Conservation (phyloP, 2,329 filamentous ascomycete species). For the Triangularia verruculosa region DNA sequence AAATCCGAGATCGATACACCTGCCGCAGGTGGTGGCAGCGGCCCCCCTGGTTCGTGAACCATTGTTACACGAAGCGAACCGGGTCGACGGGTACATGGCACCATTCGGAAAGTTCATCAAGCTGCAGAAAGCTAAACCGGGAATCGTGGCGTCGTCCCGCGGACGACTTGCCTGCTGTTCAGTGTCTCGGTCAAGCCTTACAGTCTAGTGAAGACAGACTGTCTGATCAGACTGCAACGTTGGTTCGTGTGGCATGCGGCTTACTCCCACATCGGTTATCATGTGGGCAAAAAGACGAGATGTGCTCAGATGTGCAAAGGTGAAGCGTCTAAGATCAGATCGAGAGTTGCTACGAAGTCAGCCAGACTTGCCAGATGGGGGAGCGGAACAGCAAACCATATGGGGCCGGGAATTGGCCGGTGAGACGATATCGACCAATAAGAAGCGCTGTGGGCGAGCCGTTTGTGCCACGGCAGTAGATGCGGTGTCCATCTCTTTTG, state of each 20-base stretch:
- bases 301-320: slow-evolving; percentile 3
- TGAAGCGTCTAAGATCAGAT: not conserved
- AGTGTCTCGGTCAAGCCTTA: slow-evolving; percentile 9
- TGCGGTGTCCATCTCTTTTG: not conserved
- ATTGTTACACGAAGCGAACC: not conserved
- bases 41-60: not conserved
- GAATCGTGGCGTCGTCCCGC: slow-evolving; percentile 12
- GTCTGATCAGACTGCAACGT: slow-evolving; percentile 16
- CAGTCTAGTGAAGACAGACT: slow-evolving; percentile 1
- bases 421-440: not conserved
- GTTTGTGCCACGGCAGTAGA: not conserved
- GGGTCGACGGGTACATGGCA: slow-evolving; percentile 8
- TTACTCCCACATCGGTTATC: slow-evolving; percentile 9
- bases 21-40: not conserved
- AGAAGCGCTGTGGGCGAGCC: not conserved
- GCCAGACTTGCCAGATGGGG: slow-evolving; percentile 1
- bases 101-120: slow-evolving; percentile 10
- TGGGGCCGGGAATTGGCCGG: not conserved
- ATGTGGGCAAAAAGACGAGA: not conserved
- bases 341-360: not conserved
- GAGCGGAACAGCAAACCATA: not conserved
- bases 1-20: not conserved
- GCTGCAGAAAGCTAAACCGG: slow-evolving; percentile 12
- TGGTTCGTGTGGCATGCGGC: slow-evolving; percentile 24
- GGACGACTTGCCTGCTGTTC: not conserved